Conservation (phyloP, 2,329 filamentous ascomycete genomes). For the Monosporascus sp. region DNA sequence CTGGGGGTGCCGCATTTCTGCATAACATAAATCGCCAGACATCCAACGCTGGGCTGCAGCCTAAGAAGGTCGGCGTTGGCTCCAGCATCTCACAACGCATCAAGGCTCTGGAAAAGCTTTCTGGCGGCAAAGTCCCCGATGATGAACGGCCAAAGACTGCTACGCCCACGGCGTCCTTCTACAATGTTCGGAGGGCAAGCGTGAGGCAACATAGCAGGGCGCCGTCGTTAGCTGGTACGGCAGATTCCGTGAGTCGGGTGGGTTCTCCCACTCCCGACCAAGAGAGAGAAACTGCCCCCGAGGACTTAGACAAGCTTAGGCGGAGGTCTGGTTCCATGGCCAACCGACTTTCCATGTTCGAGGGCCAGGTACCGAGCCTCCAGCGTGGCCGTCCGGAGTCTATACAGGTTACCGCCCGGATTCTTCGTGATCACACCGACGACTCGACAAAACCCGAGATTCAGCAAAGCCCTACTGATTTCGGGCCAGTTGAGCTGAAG, state of each 20-base stretch:
- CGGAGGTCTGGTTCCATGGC: conserved; percentile 50
- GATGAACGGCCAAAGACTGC: conserved; percentile 20
- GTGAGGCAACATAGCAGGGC: conserved; percentile 26
- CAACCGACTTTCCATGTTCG: conserved; percentile 51
- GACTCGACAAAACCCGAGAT: conserved; percentile 35
- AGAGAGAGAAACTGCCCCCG: conserved; percentile 21
- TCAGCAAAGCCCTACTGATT: conserved; percentile 37
- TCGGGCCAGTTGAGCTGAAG: conserved; percentile 45
- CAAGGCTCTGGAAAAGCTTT: conserved; percentile 81
- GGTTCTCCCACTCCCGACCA: conserved; percentile 15
- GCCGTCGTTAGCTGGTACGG: conserved; percentile 29
- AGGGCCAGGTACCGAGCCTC: conserved; percentile 29
- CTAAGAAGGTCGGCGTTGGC: conserved; percentile 77
- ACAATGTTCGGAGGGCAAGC: conserved; percentile 36
- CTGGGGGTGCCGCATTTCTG: conserved; percentile 48
- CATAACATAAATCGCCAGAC: conserved; percentile 50
- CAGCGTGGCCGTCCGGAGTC: conserved; percentile 60
- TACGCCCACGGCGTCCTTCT: conserved; percentile 35
- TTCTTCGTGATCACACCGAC: conserved; percentile 60
- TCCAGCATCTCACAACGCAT: conserved; percentile 92
- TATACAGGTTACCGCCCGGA: conserved; percentile 82
- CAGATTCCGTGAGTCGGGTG: conserved; percentile 25
- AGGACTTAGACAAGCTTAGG: conserved; percentile 19
- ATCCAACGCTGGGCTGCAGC: conserved; percentile 42
- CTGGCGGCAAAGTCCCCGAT: conserved; percentile 34